Conservation (phyloP, 257 asterid species). For the Capsicum chinense region DNA sequence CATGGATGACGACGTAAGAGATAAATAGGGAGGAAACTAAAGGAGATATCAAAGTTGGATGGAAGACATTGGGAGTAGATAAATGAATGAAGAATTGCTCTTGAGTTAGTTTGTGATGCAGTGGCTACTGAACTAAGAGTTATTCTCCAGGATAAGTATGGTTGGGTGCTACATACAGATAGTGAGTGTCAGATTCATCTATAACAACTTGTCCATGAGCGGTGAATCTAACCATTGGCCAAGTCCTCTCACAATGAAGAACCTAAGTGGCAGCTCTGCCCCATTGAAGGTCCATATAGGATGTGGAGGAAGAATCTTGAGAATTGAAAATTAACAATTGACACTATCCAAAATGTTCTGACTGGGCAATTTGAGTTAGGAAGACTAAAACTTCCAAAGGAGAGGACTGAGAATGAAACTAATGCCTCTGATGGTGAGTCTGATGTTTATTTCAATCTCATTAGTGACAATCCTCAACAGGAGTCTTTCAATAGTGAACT, state of each 20-base stretch:
- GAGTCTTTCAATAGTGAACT: constrained; percentile 63
- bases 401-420: constrained; percentile 61
- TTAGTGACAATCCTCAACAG: constrained; percentile 60
- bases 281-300: constrained; percentile 98
- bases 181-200: constrained; percentile 97
- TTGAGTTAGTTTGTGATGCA: constrained; percentile 91
- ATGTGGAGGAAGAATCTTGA: constrained; percentile 90
- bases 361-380: constrained; percentile 63
- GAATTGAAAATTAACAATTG: constrained; percentile 75
- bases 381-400: constrained; percentile 70
- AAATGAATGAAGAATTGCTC: constrained; percentile 90
- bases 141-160: constrained; percentile 96
- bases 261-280: constrained; percentile 94
- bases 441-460: constrained; percentile 62
- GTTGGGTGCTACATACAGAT: constrained; percentile 99
- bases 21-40: constrained; percentile 77
- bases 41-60: constrained; percentile 70
- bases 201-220: constrained; percentile 94
- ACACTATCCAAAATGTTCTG: constrained; percentile 72
- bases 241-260: constrained; percentile 64
- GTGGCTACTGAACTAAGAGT: constrained; percentile 97
- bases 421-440: constrained; percentile 59
- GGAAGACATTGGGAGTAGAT: constrained; percentile 95
- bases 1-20: constrained; percentile 96
- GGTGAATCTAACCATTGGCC: constrained; percentile 80